Percentiles rank a stretch among this genome's conserved stretches.
phyloP scores from a whole-genome alignment of 495 filamentous ascomycete genomes.

The Penicillium silybi region DNA sequence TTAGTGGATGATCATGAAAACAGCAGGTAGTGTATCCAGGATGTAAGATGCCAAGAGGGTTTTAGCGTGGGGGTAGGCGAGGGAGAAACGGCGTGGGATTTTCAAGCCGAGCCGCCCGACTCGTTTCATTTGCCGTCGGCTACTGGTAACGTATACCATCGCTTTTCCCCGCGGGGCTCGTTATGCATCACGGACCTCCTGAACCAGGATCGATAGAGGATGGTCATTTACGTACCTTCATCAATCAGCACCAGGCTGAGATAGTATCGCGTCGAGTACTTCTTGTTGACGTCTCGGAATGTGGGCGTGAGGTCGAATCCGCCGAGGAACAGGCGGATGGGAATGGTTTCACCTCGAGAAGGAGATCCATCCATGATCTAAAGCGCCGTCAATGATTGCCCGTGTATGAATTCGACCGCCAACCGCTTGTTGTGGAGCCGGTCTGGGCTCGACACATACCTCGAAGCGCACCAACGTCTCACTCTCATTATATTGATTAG shows the following conservation, averaged over 20 bases:
- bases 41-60: conserved; percentile 24
- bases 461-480: conserved; percentile 98
- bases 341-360: conserved; percentile 94
- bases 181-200: neutral
- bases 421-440: neutral
- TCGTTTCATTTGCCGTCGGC: conserved; percentile 38
- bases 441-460: conserved; percentile 45
- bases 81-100: conserved; percentile 7
- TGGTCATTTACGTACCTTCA: conserved; percentile 59
- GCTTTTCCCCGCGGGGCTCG: neutral
- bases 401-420: neutral
- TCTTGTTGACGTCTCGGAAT: conserved; percentile 99
- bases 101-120: conserved; percentile 18
- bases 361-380: conserved; percentile 99
- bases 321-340: conserved; percentile 94
- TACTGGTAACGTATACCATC: conserved; percentile 26
- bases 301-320: conserved; percentile 97
- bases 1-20: conserved; percentile 2
- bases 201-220: neutral
- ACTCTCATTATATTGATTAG: conserved; percentile 99
- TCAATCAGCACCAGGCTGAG: conserved; percentile 95
- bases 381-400: conserved; percentile 16
- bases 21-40: neutral
- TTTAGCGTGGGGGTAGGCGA: conserved; percentile 37
- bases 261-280: conserved; percentile 98